Percentiles rank a stretch among this genome's conserved stretches.
Evolutionary conservation across 768 basidiomycete genomes (phyloP).

Genomic region (Pholiota molesta): DNA sequence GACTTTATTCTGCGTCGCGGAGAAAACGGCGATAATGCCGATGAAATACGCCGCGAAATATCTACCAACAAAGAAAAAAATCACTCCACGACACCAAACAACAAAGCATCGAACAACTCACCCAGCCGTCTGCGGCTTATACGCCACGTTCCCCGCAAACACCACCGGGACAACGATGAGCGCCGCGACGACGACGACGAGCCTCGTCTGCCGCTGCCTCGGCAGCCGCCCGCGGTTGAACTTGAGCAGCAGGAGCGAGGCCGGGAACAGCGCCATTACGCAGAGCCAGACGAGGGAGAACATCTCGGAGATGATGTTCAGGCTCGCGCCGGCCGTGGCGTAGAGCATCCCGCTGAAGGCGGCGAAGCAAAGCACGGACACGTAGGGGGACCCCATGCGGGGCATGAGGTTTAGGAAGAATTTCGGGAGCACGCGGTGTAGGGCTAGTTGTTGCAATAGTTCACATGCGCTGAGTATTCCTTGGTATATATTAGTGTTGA

Average conservation of each 20-base stretch:
- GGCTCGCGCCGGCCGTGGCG: constrained; percentile 54
- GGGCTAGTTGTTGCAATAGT: constrained; percentile 57
- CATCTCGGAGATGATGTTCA: constrained; percentile 63
- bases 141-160: constrained; percentile 61
- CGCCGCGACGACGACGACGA: constrained; percentile 44
- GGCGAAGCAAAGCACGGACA: constrained; percentile 54
- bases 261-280: constrained; percentile 66
- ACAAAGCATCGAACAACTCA: constrained; percentile 28
- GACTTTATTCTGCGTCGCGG: constrained; percentile 56
- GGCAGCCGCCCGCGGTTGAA: constrained; percentile 67
- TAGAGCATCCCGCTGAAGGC: constrained; percentile 57
- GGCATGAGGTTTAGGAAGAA: constrained; percentile 52
- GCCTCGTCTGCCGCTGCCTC: constrained; percentile 40
- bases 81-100: not conserved
- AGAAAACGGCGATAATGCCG: constrained; percentile 50
- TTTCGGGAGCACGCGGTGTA: constrained; percentile 62
- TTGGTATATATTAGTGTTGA: constrained; percentile 18
- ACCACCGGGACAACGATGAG: constrained; percentile 44
- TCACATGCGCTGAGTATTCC: constrained; percentile 63
- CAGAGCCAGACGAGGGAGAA: constrained; percentile 71
- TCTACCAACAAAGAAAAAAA: constrained; percentile 30
- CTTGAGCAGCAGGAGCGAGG: constrained; percentile 60
- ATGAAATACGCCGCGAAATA: constrained; percentile 68
- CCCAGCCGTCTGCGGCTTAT: constrained; percentile 60
- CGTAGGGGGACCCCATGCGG: constrained; percentile 51